Evolutionary conservation across 495 filamentous ascomycete genomes (phyloP), one percentile per base, ranked within the genome.

Genomic region (Lasiosphaeris hirsuta): DNA sequence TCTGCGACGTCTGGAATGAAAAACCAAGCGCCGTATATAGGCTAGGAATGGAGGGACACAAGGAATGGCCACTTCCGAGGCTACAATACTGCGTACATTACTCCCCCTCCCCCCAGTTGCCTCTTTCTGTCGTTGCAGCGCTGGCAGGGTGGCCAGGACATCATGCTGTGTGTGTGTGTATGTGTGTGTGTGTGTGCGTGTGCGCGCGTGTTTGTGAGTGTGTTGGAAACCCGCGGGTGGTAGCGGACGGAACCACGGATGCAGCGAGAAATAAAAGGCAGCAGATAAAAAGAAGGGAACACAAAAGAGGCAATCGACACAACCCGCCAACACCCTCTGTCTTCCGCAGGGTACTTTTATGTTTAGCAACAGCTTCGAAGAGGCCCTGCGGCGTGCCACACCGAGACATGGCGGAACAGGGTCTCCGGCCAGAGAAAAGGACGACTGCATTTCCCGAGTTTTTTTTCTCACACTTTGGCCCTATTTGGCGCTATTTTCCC

Each of bases 51-150:
- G 50, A 30, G 43, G 35, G 23, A 30, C 19, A 39, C 44, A 30
- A 59, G 58, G 52, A 62, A 62, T 61, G 7, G 51, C 54, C 52
- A 59, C 62, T 59, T 61, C 62, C 62, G 62, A 59, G 46, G 15
- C 47, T 33, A 46, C 23, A 30, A 30, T 30, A 30, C 23, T 39
- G 40, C 34, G 17, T 17, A 37, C 37, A 36, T 18, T 18, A 11
- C 18, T 45, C 35, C 54, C 35, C 54, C 44, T 18, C 17, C 44
- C 7, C 45, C 36, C 23, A 30, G 23, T 30, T 30, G 30, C 37
- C 8, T 42, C 30, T 23, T 36, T 9, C 19, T 30, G 5, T 30
- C 23, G 23, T 30, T 30, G 23, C 23, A 30, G 23, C 23, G 23
- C 23, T 30, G 23, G 23, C 23, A 30, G 23, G 23, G 23, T 30